Conservation (phyloP, 164 flowering plant genomes). For the Protea cynaroides region DNA sequence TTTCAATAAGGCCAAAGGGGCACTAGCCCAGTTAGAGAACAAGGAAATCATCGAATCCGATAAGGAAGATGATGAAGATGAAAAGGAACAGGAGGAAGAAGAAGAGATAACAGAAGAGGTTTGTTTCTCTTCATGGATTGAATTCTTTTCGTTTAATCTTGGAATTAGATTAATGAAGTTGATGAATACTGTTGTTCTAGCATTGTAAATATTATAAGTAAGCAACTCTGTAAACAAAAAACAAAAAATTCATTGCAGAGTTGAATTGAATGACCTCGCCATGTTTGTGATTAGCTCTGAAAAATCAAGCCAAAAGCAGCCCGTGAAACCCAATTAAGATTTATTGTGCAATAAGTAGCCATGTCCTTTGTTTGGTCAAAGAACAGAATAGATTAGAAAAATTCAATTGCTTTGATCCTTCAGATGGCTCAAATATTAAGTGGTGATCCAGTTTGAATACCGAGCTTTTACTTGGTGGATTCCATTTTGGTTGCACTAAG, state of each 20-base stretch:
- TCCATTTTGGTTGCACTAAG: neutral
- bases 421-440: neutral
- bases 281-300: neutral
- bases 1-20: slow-evolving; percentile 68
- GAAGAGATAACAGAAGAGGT: slow-evolving; percentile 82
- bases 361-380: neutral
- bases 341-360: neutral
- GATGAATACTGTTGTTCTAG: too few relatives aligned
- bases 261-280: neutral
- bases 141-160: too few relatives aligned
- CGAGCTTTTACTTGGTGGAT: neutral
- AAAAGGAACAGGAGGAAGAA: slow-evolving; percentile 47
- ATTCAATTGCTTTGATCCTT: neutral
- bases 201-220: too few relatives aligned
- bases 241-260: too few relatives aligned
- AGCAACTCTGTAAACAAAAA: too few relatives aligned
- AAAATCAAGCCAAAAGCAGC: neutral
- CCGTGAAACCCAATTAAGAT: neutral
- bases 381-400: neutral
- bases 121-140: slow-evolving; percentile 5
- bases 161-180: too few relatives aligned
- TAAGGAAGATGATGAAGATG: slow-evolving; percentile 42
- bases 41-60: slow-evolving; percentile 45
- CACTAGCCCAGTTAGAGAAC: slow-evolving; percentile 73
- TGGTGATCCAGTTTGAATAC: neutral